Evolutionary conservation across 202 grass and related monocot genomes (phyloP).

Genomic region (Eragrostis tef): DNA sequence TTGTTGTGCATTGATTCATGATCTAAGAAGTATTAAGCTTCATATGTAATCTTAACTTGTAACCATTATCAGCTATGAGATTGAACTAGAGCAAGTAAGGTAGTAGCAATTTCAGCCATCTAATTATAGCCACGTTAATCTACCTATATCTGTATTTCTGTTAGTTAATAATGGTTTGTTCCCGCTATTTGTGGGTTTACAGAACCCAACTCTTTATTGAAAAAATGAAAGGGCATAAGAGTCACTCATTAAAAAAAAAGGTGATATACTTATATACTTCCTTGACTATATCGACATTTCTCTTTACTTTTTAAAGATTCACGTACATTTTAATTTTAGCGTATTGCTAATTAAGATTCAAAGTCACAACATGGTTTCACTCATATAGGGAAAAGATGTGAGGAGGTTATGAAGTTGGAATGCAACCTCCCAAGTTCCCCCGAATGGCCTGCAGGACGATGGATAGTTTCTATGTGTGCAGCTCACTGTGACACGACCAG

Average conservation of each 20-base stretch:
- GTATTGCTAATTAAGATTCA: neutral
- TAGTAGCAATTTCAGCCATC: neutral
- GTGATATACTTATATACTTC: neutral
- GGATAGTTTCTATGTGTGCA: slow-evolving; percentile 86
- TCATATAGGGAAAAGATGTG: slow-evolving; percentile 75
- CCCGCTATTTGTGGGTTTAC: slow-evolving; percentile 18
- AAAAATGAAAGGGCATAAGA: slow-evolving; percentile 27
- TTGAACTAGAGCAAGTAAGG: slow-evolving; percentile 27
- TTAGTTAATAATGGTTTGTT: slow-evolving; percentile 13
- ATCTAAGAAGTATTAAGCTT: slow-evolving; percentile 9
- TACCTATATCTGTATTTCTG: slow-evolving; percentile 19
- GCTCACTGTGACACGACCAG: slow-evolving; percentile 85
- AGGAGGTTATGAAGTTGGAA: slow-evolving; percentile 60
- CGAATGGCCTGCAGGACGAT: slow-evolving; percentile 66
- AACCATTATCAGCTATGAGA: slow-evolving; percentile 16
- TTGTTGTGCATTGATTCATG: neutral
- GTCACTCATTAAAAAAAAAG: neutral
- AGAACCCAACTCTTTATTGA: neutral
- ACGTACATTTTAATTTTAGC: slow-evolving; percentile 9
- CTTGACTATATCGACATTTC: slow-evolving; percentile 17
- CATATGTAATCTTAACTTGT: slow-evolving; percentile 24
- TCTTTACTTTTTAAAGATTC: neutral
- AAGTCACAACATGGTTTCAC: slow-evolving; percentile 32
- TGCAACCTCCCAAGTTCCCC: slow-evolving; percentile 74
- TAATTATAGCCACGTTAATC: neutral